phyloP scores from a whole-genome alignment of 257 asterid species.

The Coffea eugenioides region DNA sequence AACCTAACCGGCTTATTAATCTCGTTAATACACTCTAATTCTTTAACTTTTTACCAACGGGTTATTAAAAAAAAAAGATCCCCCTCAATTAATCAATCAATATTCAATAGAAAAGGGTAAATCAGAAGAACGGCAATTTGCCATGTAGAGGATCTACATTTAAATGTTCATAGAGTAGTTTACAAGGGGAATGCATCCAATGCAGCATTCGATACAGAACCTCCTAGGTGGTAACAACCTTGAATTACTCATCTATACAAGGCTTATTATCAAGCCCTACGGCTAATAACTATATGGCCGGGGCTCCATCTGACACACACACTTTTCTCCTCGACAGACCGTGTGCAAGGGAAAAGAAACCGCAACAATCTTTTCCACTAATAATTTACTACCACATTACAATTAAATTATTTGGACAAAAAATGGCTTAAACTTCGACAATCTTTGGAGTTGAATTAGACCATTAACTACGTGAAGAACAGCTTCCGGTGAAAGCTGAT shows the following conservation, averaged over 20 bases:
- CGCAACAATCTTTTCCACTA: not conserved
- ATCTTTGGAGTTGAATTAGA: slow-evolving; percentile 4
- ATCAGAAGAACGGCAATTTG: not conserved
- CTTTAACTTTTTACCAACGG: no score
- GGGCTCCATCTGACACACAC: not conserved
- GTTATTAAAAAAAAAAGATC: not conserved
- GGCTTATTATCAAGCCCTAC: not conserved
- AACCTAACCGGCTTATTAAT: no score
- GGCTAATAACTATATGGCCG: not conserved
- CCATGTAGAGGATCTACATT: not conserved
- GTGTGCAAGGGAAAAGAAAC: not conserved
- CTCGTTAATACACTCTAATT: not conserved
- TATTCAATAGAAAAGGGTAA: not conserved
- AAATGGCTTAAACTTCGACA: not conserved
- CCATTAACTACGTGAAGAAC: slow-evolving; percentile 5
- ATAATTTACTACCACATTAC: not conserved
- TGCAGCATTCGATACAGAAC: not conserved
- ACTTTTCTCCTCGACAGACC: slow-evolving; percentile 1
- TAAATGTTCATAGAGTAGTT: not conserved
- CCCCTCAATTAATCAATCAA: not conserved
- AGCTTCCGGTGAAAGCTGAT: slow-evolving; percentile 17
- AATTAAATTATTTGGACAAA: slow-evolving; percentile 10
- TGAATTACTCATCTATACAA: not conserved
- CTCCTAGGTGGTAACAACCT: not conserved
- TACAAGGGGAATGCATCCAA: not conserved